phyloP scores from a whole-genome alignment of 2,329 filamentous ascomycete species.

The Lomentospora prolificans region DNA sequence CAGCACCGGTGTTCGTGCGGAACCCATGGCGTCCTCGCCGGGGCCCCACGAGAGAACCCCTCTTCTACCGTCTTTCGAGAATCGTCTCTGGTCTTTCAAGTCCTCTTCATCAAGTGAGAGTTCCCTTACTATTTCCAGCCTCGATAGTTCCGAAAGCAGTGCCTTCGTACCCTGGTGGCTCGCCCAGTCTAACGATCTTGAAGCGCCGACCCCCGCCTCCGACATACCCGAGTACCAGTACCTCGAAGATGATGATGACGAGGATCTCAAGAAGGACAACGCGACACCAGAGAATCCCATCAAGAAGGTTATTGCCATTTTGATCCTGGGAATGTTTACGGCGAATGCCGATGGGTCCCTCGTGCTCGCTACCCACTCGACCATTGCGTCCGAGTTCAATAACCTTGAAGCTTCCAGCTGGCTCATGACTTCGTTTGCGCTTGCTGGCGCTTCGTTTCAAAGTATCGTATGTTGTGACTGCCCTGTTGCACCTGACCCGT shows the following conservation, averaged over 20 bases:
- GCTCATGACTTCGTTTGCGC: slow-evolving; percentile 22
- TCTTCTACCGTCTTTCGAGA: background rate
- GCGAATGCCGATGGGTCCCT: slow-evolving; percentile 55
- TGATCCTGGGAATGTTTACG: slow-evolving; percentile 43
- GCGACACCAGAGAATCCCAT: slow-evolving; percentile 9
- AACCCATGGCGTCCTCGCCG: background rate
- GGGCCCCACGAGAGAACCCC: background rate
- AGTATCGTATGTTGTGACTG: slow-evolving; percentile 13
- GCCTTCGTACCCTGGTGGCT: slow-evolving; percentile 3
- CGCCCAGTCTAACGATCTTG: background rate
- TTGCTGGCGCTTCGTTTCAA: slow-evolving; percentile 22
- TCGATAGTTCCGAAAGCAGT: slow-evolving; percentile 3
- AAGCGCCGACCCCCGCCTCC: background rate
- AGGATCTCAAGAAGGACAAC: slow-evolving; percentile 3
- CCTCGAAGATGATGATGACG: background rate
- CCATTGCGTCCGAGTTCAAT: slow-evolving; percentile 51
- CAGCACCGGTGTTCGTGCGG: background rate
- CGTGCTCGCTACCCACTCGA: slow-evolving; percentile 55
- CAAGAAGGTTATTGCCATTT: slow-evolving; percentile 14
- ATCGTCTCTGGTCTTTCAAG: background rate
- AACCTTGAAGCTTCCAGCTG: slow-evolving; percentile 42
- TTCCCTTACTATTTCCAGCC: slow-evolving; percentile 6
- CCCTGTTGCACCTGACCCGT: too few species aligned
- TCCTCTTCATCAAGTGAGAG: slow-evolving; percentile 7
- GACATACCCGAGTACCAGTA: background rate